A percentile compares a stretch with the other conserved stretches of the same genome.
Conservation (phyloP, 2,329 filamentous ascomycete genomes). For the Immersiporthe knoxdaviesiana region DNA sequence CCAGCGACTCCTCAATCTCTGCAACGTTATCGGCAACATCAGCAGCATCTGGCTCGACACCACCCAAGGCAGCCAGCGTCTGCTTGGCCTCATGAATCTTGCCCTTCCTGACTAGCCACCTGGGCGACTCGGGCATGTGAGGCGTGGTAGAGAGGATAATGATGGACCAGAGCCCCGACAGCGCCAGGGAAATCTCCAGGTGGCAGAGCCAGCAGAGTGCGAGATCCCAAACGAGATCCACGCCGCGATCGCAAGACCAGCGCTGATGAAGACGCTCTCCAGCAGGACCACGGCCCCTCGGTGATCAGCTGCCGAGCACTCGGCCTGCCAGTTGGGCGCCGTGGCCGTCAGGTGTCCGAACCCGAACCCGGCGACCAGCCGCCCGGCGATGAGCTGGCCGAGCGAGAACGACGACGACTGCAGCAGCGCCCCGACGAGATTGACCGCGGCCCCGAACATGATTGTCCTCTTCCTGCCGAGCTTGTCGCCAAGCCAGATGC, state of each 20-base stretch:
- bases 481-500: conserved; percentile 43
- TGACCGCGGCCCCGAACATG: conserved; percentile 44
- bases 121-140: conserved; percentile 53
- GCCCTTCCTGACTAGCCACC: conserved; percentile 51
- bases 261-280: conserved; percentile 61
- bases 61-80: conserved; percentile 45
- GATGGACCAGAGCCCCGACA: conserved; percentile 61
- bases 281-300: conserved; percentile 65
- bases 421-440: conserved; percentile 49
- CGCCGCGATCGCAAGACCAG: conserved; percentile 60
- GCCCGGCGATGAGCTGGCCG: conserved; percentile 48
- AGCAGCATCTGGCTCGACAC: not conserved
- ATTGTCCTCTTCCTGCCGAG: conserved; percentile 48
- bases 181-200: conserved; percentile 64
- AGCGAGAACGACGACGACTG: conserved; percentile 44
- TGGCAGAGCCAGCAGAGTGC: conserved; percentile 52
- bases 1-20: conserved; percentile 14
- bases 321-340: conserved; percentile 64
- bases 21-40: conserved; percentile 1
- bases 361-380: conserved; percentile 48
- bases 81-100: conserved; percentile 47
- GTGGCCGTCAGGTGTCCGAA: conserved; percentile 48
- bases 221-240: conserved; percentile 64
- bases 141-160: conserved; percentile 57
- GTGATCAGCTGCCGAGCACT: conserved; percentile 60